phyloP scores from a whole-genome alignment of 2,329 filamentous ascomycete species.

The Dactylellina leptospora region DNA sequence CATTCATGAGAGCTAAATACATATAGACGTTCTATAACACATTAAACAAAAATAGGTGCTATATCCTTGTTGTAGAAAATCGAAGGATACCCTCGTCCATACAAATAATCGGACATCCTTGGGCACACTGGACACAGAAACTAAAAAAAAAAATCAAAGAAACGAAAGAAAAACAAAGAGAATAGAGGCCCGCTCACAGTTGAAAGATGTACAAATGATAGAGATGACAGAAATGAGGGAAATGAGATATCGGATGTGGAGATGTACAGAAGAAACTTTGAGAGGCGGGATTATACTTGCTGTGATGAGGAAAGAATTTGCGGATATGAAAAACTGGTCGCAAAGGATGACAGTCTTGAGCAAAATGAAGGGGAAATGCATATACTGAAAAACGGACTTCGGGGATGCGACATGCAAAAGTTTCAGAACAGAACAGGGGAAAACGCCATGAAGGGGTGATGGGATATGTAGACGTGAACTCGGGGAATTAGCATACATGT shows the following conservation, averaged over 20 bases:
- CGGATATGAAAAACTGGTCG: background rate
- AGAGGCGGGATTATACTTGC: conserved; percentile 34
- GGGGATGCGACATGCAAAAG: too few species aligned
- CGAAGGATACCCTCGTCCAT: conserved; percentile 37
- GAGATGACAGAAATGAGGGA: conserved; percentile 9
- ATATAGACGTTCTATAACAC: conserved; percentile 21
- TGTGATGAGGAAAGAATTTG: conserved; percentile 2
- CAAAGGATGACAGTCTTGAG: too few species aligned
- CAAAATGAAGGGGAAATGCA: background rate
- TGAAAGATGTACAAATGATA: conserved; percentile 23
- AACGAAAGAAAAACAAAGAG: background rate
- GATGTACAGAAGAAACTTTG: too few species aligned
- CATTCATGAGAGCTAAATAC: conserved; percentile 15
- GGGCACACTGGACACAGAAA: conserved; percentile 9
- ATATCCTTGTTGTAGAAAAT: conserved; percentile 3
- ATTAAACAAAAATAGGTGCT: conserved; percentile 7
- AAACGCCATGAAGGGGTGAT: too few species aligned
- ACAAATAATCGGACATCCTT: conserved; percentile 41
- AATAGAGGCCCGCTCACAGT: conserved; percentile 27
- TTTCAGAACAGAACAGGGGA: background rate
- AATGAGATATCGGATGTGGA: too few species aligned
- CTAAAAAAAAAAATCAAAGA: background rate
- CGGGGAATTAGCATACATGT: too few species aligned
- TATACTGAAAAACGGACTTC: conserved; percentile 12
- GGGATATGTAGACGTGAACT: too few species aligned